Evolutionary conservation across 2,329 filamentous ascomycete genomes (phyloP).

Genomic region (Ophiostoma australiae): DNA sequence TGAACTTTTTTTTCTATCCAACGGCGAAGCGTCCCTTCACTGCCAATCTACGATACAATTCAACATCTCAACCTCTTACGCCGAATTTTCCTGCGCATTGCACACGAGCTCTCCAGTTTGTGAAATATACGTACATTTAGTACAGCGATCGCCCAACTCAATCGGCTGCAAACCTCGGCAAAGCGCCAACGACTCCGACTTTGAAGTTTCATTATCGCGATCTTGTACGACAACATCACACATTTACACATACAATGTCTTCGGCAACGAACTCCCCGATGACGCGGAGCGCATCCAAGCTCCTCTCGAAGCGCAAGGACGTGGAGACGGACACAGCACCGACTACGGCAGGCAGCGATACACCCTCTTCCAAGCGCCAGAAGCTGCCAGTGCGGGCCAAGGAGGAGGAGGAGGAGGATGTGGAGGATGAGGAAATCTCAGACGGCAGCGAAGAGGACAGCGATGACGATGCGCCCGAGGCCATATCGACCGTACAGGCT

Average conservation of each 20-base stretch:
- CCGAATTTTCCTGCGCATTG: background rate
- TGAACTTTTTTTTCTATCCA: slow-evolving; percentile 13
- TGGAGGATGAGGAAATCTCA: slow-evolving; percentile 22
- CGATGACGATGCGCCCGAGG: slow-evolving; percentile 56
- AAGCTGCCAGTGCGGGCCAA: slow-evolving; percentile 23
- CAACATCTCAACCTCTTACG: background rate
- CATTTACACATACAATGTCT: slow-evolving; percentile 18
- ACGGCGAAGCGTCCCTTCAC: background rate
- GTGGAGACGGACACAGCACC: background rate
- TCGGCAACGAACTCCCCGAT: slow-evolving; percentile 21
- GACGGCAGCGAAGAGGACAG: slow-evolving; percentile 43
- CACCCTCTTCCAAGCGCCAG: slow-evolving; percentile 19
- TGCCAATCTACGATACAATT: background rate
- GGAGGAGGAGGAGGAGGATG: slow-evolving; percentile 29
- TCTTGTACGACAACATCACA: background rate
- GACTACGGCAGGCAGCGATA: background rate
- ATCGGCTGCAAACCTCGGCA: background rate
- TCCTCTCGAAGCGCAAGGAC: slow-evolving; percentile 22
- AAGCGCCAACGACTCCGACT: background rate
- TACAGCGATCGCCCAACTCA: background rate
- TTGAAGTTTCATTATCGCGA: background rate
- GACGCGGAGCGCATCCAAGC: slow-evolving; percentile 23
- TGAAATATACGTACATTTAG: background rate
- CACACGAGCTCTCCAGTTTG: background rate
- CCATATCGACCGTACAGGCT: slow-evolving; percentile 49